Evolutionary conservation across 208 protist genomes (phyloP), one percentile per base, ranked within the genome.

Genomic region (Spongospora subterranea): DNA sequence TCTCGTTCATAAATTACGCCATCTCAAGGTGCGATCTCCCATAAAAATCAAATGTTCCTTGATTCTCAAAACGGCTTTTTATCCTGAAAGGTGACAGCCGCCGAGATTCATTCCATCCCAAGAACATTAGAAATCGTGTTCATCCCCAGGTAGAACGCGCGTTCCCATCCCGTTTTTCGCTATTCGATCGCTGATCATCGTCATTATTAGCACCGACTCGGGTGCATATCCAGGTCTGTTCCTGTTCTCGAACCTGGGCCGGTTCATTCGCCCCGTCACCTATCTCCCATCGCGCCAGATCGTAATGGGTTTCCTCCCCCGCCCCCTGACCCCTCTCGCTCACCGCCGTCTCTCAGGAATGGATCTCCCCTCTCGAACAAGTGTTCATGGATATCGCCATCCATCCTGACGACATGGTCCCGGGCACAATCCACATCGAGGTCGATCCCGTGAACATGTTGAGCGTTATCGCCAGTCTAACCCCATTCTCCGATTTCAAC

Each of bases 401-500:
- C 29, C 93, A 97, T 20, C 93, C 95, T 45, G 95, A 95, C 40
- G 97, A 98, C 82, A 93, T 95, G n/a, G 90, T 96, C n/a, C 93
- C 94, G 13, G 95, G 95, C 92, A 98, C 96, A 77, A 96, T 96
- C 77, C 98, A 98, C 95, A 96, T 96, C 91, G 98, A 99, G 94
- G 92, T 99, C 89, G 95, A 95, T 91, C 97, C 97, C 38, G 97
- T 94, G 91, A 96, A 97, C 92, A 97, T 99, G 92, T 95, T 99
- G 88, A 98, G 95, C 35, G 90, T 99, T 50, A 96, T 99, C 71
- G 98, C 98, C 13, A 96, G 95, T 77, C 95, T 99, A 0, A 99
- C 99, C 43, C 99, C 99, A 64, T 99, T 99, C 94, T 99, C 98
- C 77, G 94, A 99, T 94, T 97, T 98, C 95, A 99, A 99, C 95